Evolutionary conservation across 148 eudicot species (phyloP).

Genomic region (Camellia japonica): DNA sequence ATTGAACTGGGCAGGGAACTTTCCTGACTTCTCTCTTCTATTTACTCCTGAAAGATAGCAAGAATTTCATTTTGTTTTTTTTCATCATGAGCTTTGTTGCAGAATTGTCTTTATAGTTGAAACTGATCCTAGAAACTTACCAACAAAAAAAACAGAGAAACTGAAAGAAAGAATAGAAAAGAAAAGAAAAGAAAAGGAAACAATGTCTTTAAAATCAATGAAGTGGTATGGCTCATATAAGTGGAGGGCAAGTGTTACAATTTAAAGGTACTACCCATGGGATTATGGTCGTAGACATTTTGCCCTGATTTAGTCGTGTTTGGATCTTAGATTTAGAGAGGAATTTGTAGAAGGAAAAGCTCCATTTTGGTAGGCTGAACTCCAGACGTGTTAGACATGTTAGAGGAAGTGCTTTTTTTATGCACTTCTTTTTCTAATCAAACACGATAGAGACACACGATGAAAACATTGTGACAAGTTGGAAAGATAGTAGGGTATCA

Average conservation of each 20-base stretch:
- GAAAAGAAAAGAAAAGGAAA: not conserved
- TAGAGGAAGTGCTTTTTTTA: too few species aligned
- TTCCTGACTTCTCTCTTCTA: not conserved
- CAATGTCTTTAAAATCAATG: not conserved
- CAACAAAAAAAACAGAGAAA: too few species aligned
- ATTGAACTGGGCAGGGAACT: not conserved
- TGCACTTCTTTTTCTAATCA: too few species aligned
- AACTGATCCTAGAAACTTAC: not conserved
- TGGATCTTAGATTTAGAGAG: too few species aligned
- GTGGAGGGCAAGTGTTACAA: not conserved
- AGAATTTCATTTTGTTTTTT: not conserved
- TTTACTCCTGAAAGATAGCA: not conserved
- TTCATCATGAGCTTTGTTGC: not conserved
- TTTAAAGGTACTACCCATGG: not conserved
- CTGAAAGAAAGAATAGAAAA: not conserved
- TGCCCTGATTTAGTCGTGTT: not conserved
- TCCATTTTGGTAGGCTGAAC: too few species aligned
- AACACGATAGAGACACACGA: too few species aligned
- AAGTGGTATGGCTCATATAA: not conserved
- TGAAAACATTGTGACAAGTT: too few species aligned
- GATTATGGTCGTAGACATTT: not conserved
- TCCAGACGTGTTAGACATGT: too few species aligned
- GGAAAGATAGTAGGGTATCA: too few species aligned
- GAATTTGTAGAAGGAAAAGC: too few species aligned
- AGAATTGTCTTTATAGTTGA: not conserved